Evolutionary conservation across 116 monocot genomes (phyloP).

Genomic region (Trichopus zeylanicus): DNA sequence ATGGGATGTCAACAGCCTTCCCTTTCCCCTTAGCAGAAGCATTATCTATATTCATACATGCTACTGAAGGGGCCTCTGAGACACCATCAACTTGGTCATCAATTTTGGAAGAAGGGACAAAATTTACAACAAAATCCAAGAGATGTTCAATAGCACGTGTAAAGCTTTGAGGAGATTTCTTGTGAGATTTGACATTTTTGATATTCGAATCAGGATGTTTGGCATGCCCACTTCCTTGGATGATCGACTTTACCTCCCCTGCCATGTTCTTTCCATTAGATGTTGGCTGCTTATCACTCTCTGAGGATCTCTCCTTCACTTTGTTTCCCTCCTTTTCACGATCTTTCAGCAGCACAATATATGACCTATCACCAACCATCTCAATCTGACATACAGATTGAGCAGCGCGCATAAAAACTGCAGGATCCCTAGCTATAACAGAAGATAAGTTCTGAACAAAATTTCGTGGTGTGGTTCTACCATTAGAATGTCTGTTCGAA

Average conservation of each 20-base stretch:
- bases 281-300: slow-evolving; percentile 56
- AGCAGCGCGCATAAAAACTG: slow-evolving; percentile 81
- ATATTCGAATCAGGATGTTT: slow-evolving; percentile 53
- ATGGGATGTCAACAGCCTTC: slow-evolving; percentile 57
- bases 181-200: slow-evolving; percentile 61
- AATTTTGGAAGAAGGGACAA: slow-evolving; percentile 39
- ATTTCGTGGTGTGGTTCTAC: slow-evolving; percentile 61
- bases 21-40: slow-evolving; percentile 67
- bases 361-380: slow-evolving; percentile 85
- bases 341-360: slow-evolving; percentile 89
- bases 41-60: slow-evolving; percentile 87
- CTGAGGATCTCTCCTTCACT: slow-evolving; percentile 57
- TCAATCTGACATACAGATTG: slow-evolving; percentile 89
- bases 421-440: slow-evolving; percentile 80
- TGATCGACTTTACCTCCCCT: slow-evolving; percentile 16
- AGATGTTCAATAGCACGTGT: slow-evolving; percentile 78
- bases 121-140: slow-evolving; percentile 60
- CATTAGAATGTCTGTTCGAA: slow-evolving; percentile 69
- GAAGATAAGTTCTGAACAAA: slow-evolving; percentile 86
- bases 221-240: slow-evolving; percentile 17
- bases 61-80: slow-evolving; percentile 19
- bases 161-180: slow-evolving; percentile 88
- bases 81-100: slow-evolving; percentile 34
- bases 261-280: slow-evolving; percentile 19
- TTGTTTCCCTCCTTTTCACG: slow-evolving; percentile 84